Percentiles rank a stretch among this genome's conserved stretches.
phyloP scores from a whole-genome alignment of 1,284 basidiomycete species.

The Xerocomus amazonicus region DNA sequence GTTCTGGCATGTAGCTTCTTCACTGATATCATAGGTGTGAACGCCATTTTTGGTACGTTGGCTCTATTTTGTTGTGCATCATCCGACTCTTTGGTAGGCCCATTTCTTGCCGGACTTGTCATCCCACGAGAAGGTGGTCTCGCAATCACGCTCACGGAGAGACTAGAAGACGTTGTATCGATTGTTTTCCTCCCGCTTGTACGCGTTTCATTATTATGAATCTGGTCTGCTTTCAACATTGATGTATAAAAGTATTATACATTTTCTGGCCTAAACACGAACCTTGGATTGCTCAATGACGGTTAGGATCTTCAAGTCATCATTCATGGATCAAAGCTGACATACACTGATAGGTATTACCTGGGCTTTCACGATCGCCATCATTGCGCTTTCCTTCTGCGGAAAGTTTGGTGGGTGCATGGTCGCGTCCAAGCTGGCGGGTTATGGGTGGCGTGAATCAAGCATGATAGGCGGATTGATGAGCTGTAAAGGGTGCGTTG shows the following conservation, averaged over 20 bases:
- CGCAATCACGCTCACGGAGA: constrained; percentile 72
- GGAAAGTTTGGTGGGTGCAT: constrained; percentile 82
- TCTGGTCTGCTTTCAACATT: background rate
- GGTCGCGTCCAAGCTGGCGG: constrained; percentile 61
- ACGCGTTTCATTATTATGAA: constrained; percentile 1
- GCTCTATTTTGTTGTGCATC: constrained; percentile 15
- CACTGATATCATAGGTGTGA: constrained; percentile 91
- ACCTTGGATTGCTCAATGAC: constrained; percentile 76
- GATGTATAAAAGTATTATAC: constrained; percentile 70
- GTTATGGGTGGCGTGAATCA: constrained; percentile 78
- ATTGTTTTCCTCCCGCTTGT: constrained; percentile 87
- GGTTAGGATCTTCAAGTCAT: constrained; percentile 35
- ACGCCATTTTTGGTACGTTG: constrained; percentile 74
- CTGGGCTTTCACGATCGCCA: constrained; percentile 86
- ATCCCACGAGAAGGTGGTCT: constrained; percentile 90
- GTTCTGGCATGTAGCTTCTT: constrained; percentile 86
- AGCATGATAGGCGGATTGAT: constrained; percentile 87
- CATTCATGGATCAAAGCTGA: constrained; percentile 29
- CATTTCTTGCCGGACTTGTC: constrained; percentile 87
- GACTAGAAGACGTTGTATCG: constrained; percentile 78
- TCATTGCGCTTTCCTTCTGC: constrained; percentile 76
- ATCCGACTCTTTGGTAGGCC: constrained; percentile 46
- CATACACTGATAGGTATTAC: constrained; percentile 67
- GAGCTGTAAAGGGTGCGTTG: constrained; percentile 86
- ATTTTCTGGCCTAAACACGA: constrained; percentile 82